Conservation (phyloP, 2,329 filamentous ascomycete genomes). For the Nectriaceae sp. region DNA sequence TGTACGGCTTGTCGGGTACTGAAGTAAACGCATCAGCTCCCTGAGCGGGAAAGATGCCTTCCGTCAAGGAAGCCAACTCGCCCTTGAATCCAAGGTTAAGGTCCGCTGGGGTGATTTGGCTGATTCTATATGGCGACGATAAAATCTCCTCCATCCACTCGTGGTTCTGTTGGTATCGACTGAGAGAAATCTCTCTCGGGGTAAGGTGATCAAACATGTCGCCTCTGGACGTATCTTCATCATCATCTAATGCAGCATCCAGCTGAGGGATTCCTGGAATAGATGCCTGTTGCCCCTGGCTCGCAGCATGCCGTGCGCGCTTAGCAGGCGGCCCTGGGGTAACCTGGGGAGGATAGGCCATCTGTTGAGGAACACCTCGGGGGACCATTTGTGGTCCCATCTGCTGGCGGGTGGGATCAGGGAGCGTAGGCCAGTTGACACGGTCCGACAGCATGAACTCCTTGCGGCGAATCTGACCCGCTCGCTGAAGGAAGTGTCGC, state of each 20-base stretch:
- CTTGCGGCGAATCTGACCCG: conserved; percentile 82
- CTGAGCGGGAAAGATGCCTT: conserved; percentile 77
- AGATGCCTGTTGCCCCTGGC: conserved; percentile 39
- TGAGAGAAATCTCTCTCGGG: conserved; percentile 83
- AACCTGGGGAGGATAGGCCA: conserved; percentile 62
- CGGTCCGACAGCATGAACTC: conserved; percentile 94
- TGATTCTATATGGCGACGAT: conserved; percentile 83
- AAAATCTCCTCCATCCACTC: conserved; percentile 99
- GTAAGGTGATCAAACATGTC: conserved; percentile 90
- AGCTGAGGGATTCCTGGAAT: conserved; percentile 41
- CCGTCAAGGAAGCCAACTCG: conserved; percentile 77
- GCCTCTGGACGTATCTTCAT: conserved; percentile 83
- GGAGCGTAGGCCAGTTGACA: conserved; percentile 85
- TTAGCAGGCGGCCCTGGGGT: conserved; percentile 56
- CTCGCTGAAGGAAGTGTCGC: conserved; percentile 65
- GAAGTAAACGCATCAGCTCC: conserved; percentile 49
- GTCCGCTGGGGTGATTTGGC: conserved; percentile 83
- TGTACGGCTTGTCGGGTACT: conserved; percentile 59
- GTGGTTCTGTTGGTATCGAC: conserved; percentile 90
- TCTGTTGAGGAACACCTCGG: conserved; percentile 57
- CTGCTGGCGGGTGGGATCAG: conserved; percentile 52
- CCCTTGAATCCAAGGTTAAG: conserved; percentile 84
- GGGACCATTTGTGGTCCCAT: conserved; percentile 49
- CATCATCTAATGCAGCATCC: conserved; percentile 69
- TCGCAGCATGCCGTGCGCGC: conserved; percentile 50